Evolutionary conservation across 345 rosid species (phyloP).

Genomic region (Angophora floribunda): DNA sequence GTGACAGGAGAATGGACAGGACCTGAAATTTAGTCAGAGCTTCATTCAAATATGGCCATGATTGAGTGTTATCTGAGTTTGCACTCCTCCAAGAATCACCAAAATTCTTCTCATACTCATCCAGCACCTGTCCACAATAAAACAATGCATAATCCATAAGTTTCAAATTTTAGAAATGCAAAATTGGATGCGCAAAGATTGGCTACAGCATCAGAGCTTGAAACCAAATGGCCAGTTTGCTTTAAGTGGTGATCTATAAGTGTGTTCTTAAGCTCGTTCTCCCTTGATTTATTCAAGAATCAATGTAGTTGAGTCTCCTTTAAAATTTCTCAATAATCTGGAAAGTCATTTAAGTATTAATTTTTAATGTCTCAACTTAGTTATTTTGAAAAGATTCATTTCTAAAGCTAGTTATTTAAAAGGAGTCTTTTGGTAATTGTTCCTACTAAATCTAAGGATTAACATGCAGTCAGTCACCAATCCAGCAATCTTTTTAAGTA

Average conservation of each 20-base stretch:
- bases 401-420: neutral
- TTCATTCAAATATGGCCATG: constrained; percentile 78
- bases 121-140: constrained; percentile 46
- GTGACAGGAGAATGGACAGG: neutral
- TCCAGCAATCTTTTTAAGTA: neutral
- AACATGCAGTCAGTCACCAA: neutral
- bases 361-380: neutral
- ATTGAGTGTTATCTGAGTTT: constrained; percentile 40
- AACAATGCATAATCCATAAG: neutral
- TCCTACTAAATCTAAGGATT: neutral
- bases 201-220: neutral
- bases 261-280: neutral
- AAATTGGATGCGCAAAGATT: neutral
- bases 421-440: neutral
- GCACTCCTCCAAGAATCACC: constrained; percentile 78
- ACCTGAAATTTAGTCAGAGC: constrained; percentile 85
- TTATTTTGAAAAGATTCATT: neutral
- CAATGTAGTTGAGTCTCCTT: neutral
- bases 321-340: neutral
- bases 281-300: neutral
- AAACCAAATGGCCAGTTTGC: neutral
- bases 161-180: neutral
- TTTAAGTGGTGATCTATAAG: neutral
- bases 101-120: constrained; percentile 85
- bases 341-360: neutral